A percentile compares a stretch with the other conserved stretches of the same genome.
These are phyloP conservation scores for Kockovaella imperatae DNA, from an alignment of 768 basidiomycete genomes.

Conservation along the genomic window DNA sequence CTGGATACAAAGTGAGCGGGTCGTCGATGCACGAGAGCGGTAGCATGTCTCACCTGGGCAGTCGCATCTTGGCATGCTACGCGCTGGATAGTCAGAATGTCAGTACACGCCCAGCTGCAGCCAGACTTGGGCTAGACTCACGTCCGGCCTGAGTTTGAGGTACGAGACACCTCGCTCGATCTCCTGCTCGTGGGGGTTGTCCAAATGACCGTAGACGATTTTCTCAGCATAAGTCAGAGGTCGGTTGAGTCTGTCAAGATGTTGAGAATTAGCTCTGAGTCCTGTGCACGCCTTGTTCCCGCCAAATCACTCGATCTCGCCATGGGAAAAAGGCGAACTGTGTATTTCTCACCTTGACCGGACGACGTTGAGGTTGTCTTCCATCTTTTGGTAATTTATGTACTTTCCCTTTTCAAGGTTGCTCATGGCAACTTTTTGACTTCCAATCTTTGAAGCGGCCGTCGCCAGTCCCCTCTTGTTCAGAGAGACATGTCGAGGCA, in stretches of 20 bases:
- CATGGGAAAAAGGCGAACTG: neutral
- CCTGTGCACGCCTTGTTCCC: neutral
- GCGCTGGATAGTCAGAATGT: conserved; percentile 40
- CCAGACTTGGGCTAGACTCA: no score
- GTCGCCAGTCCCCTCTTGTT: conserved; percentile 39
- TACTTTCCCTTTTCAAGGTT: conserved; percentile 45
- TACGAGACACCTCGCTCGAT: conserved; percentile 82
- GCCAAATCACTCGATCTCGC: neutral
- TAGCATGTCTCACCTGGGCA: conserved; percentile 44
- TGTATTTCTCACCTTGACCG: conserved; percentile 60
- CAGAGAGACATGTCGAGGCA: no score
- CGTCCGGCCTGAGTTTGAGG: conserved; percentile 93
- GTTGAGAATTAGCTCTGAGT: neutral
- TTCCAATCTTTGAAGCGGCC: conserved; percentile 33
- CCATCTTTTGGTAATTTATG: conserved; percentile 63
- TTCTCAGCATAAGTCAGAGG: conserved; percentile 93
- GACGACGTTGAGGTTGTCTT: conserved; percentile 87
- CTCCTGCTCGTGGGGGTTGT: conserved; percentile 61
- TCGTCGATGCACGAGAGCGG: neutral
- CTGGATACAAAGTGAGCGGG: conserved; percentile 47
- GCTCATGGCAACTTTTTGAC: conserved; percentile 48
- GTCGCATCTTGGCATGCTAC: conserved; percentile 50
- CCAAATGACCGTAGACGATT: conserved; percentile 95
- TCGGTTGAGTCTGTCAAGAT: conserved; percentile 60
- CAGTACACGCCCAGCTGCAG: no score